Percentiles rank a stretch among this genome's conserved stretches.
Conservation (phyloP, 495 filamentous ascomycete species). For the Tuber aestivum region DNA sequence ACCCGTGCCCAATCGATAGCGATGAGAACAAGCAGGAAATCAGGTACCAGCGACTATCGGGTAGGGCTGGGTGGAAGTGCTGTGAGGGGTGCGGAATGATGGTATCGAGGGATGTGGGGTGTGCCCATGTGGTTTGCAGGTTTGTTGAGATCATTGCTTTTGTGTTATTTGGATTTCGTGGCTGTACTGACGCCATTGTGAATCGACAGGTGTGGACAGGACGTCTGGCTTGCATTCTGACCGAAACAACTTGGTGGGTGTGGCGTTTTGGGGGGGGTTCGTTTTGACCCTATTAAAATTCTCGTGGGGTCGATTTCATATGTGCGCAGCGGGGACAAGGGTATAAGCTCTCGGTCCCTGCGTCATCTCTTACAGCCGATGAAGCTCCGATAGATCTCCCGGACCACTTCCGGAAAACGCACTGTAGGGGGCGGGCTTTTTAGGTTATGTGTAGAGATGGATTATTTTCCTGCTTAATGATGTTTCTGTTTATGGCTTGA, state of each 20-base stretch:
- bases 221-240: conserved; percentile 36
- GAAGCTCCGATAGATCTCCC: background rate
- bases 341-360: background rate
- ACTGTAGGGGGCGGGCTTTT: background rate
- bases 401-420: background rate
- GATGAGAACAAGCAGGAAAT: conserved; percentile 29
- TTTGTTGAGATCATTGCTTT: conserved; percentile 3
- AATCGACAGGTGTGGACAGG: conserved; percentile 22
- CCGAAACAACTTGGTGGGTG: background rate
- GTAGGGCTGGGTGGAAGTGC: conserved; percentile 29
- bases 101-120: conserved; percentile 35
- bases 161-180: background rate
- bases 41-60: conserved; percentile 23
- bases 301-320: background rate
- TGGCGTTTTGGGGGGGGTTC: background rate
- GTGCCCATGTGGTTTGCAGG: conserved; percentile 35
- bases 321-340: background rate
- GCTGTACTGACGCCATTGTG: conserved; percentile 11
- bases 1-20: conserved; percentile 1
- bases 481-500: background rate
- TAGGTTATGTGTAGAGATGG: background rate
- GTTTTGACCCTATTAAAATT: background rate
- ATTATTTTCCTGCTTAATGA: background rate
- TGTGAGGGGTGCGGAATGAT: conserved; percentile 35
- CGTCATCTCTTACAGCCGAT: background rate